phyloP scores from a whole-genome alignment of 192 early-diverging fungal species.

The Rhizoclosmatium globosum region DNA sequence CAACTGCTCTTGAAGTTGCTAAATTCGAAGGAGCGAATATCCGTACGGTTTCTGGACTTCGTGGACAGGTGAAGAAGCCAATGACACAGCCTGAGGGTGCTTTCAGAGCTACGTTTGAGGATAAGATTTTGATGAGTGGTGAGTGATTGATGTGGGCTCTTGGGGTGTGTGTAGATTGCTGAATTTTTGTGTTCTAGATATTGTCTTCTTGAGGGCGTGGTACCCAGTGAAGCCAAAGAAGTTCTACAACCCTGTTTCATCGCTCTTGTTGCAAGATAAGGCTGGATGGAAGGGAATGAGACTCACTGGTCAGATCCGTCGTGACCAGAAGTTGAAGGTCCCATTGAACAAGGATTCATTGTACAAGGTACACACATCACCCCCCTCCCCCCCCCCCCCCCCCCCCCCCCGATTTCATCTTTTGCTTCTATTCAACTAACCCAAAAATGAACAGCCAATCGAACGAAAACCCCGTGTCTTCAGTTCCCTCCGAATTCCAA shows the following conservation, averaged over 20 bases:
- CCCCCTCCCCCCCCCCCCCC: slow-evolving; percentile 72
- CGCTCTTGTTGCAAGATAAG: slow-evolving; percentile 81
- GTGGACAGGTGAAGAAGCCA: slow-evolving; percentile 97
- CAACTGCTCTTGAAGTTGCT: slow-evolving; percentile 92
- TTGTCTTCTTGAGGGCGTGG: slow-evolving; percentile 97
- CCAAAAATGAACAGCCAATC: slow-evolving; percentile 28
- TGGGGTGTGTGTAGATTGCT: neutral
- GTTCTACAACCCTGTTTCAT: slow-evolving; percentile 98
- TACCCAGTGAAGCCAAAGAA: slow-evolving; percentile 94
- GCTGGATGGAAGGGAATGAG: slow-evolving; percentile 89
- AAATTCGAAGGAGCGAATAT: slow-evolving; percentile 98
- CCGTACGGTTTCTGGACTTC: slow-evolving; percentile 95
- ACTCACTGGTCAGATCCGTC: slow-evolving; percentile 83
- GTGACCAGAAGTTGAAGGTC: slow-evolving; percentile 66
- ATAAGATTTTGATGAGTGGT: slow-evolving; percentile 94
- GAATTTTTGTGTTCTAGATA: slow-evolving; percentile 66
- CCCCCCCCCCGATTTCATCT: slow-evolving; percentile 8
- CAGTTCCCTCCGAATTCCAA: slow-evolving; percentile 73
- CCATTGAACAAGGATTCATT: slow-evolving; percentile 84
- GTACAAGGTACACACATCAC: slow-evolving; percentile 73
- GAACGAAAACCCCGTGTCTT: slow-evolving; percentile 41
- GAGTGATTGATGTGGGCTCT: slow-evolving; percentile 19
- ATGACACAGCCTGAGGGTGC: slow-evolving; percentile 81
- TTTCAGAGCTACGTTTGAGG: slow-evolving; percentile 99
- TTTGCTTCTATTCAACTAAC: neutral